Base-by-base conservation (phyloP, 495 filamentous ascomycete species). In the Penicillium taxi region DNA sequence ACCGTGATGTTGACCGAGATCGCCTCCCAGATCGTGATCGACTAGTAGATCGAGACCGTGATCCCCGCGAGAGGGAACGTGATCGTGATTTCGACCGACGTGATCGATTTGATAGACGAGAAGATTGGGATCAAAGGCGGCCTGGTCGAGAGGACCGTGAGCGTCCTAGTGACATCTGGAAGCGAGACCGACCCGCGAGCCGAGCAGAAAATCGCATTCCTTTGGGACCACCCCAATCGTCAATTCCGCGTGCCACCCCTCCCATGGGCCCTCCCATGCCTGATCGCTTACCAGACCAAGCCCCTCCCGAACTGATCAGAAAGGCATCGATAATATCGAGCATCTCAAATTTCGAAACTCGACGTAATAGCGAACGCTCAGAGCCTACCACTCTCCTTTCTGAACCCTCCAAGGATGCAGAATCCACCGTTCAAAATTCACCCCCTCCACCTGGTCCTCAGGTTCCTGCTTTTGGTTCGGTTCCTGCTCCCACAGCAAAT, bases 391-490 rank as follows among this genome's bases (percentile, higher is more conserved):
- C 56, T 6, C 45, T 60, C 15, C 67, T 65, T 18, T 45, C 44
- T 14, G 73, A 73, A 43, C 42, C 51, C 5, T 42, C 52, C 9
- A 64, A 61, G 45, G 69, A 72, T 9, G 50, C 60, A 34, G 56
- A 47, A 20, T 49, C 57, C 13, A 57, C 46, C 35, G 38, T 47
- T 35, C 63, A 67, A 40, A 46, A 63, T 16, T 70, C 83, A 14
- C 80, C 86, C 8, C 86, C 85, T 12, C 83, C 84, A n/a, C 67
- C 83, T 32, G 81, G 82, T 24, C 84, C 85, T 9, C 80, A 84
- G 21, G 86, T 89, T 2, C 86, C 86, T 12, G 81, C 84, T 2
- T 90, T 93, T 66, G 84, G 84, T 8, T 83, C 80, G 9, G 50
- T 70, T 1, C 47, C 54, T 15, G 48, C 58, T 12, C 59, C 52